These are phyloP conservation scores for Chlorella variabilis DNA, from an alignment of 163 green algal species.

Conservation along the genomic window DNA sequence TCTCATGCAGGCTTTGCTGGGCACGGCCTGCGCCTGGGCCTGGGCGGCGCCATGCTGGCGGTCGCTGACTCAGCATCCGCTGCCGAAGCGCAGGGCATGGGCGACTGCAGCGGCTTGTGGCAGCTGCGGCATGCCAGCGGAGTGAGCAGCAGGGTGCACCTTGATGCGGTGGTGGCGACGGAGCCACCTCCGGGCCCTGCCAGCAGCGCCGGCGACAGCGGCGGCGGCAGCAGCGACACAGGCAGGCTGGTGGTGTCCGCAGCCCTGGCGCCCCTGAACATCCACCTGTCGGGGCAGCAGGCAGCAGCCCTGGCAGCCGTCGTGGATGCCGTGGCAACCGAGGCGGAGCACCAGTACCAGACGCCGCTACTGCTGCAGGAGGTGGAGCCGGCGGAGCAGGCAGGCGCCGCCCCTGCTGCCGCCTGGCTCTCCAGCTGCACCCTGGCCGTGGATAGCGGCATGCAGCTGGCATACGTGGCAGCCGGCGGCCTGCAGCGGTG, in stretches of 20 bases:
- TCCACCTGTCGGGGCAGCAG: constrained; percentile 35
- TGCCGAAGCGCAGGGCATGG: not conserved
- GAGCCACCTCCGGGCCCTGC: no score
- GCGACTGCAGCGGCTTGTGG: constrained; percentile 13
- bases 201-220: not conserved
- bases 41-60: constrained; percentile 10
- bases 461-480: constrained; percentile 9
- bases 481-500: constrained; percentile 4
- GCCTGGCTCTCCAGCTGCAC: constrained; percentile 11
- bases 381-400: not conserved
- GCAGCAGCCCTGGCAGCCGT: constrained; percentile 27
- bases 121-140: constrained; percentile 21
- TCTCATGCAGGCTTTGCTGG: constrained; percentile 19
- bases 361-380: not conserved
- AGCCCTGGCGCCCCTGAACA: constrained; percentile 2
- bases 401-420: no score
- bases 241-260: constrained; percentile 12
- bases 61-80: not conserved
- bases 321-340: not conserved
- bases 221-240: not conserved
- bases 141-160: not conserved
- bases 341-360: constrained; percentile 17
- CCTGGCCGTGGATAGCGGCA: not conserved
- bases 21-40: constrained; percentile 2
- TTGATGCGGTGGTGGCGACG: constrained; percentile 8